Evolutionary conservation across 352 stramenopile species (phyloP), one percentile per base, ranked within the genome.

Genomic region (Phytophthora cactorum): DNA sequence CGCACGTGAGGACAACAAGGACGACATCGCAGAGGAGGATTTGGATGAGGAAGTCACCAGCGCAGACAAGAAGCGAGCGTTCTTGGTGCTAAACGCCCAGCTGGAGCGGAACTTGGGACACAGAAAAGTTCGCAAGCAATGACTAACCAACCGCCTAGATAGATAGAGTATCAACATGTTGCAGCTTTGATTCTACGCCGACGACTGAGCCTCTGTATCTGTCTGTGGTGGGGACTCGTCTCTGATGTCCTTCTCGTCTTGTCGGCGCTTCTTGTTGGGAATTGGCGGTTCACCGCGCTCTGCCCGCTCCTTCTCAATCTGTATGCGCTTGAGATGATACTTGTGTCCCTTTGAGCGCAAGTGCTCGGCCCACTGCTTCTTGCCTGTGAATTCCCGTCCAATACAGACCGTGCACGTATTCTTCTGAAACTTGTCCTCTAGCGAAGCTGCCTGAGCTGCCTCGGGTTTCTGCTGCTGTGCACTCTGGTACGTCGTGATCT

Each of bases 311-410:
- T 78, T 86, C 52, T 91, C 75, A 15, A 91, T 78, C 47, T 87
- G 72, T 14, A 92, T 47, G 2, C 87, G 79, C 49, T 91, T 92
- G 49, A 93, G n/a, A 72, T 95, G 84, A 41, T 81, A 93, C 44
- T 86, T 86, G 73, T 95, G 88, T 9, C 85, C 82, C 51, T 95
- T 95, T 36, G 88, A 95, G n/a, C 70, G 59, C 63, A 93, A 67
- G 59, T 95, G 88, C 49, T 83, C 75, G 4, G 68, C 66, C 88
- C 88, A 95, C 70, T 95, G 82, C 56, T 74, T 77, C 58, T 79
- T 72, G 14, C 85, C 86, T 8, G 82, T 82, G 50, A 95, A 87
- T 59, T 91, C 81, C 25, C 88, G 85, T 29, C 72, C 75, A 47
- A 75, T 74, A 50, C 88, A 95, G 52, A 88, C 74, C 11, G 71